A percentile compares a stretch with the other conserved stretches of the same genome.
phyloP scores from a whole-genome alignment of 495 filamentous ascomycete genomes.

The Hapsidospora chrysogenum region DNA sequence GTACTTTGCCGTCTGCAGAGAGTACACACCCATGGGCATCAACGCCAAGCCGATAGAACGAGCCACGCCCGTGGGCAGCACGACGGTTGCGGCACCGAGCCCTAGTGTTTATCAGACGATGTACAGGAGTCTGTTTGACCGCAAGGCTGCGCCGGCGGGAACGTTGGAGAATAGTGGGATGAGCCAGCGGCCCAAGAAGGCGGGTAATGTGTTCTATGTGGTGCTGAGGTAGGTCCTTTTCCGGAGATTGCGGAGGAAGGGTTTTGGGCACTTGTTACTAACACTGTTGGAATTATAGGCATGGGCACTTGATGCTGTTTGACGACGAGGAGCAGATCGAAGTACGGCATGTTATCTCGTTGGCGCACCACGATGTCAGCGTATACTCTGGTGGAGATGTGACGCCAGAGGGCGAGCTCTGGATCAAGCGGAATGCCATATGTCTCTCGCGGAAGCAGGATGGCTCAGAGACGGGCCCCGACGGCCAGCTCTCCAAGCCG shows the following conservation, averaged over 20 bases:
- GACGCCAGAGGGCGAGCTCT: slow-evolving; percentile 84
- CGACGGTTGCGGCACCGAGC: slow-evolving; percentile 50
- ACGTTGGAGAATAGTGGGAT: slow-evolving; percentile 24
- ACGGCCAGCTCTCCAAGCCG: slow-evolving; percentile 47
- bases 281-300: slow-evolving; percentile 32
- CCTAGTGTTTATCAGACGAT: slow-evolving; percentile 94
- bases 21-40: slow-evolving; percentile 77
- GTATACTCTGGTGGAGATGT: slow-evolving; percentile 68
- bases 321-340: slow-evolving; percentile 79
- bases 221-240: slow-evolving; percentile 54
- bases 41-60: slow-evolving; percentile 87
- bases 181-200: slow-evolving; percentile 50
- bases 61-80: slow-evolving; percentile 59
- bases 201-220: slow-evolving; percentile 86
- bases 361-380: slow-evolving; percentile 72
- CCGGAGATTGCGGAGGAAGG: neutral
- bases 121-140: slow-evolving; percentile 91
- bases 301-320: slow-evolving; percentile 94
- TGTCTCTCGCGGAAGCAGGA: slow-evolving; percentile 58
- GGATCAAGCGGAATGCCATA: slow-evolving; percentile 89
- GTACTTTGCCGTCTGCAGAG: slow-evolving; percentile 87
- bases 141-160: slow-evolving; percentile 37
- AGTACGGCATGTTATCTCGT: slow-evolving; percentile 84
- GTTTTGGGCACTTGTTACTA: neutral
- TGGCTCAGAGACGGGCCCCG: slow-evolving; percentile 33